Conservation (phyloP, 371 early-diverging fungal species). For the Mortierella sp. region DNA sequence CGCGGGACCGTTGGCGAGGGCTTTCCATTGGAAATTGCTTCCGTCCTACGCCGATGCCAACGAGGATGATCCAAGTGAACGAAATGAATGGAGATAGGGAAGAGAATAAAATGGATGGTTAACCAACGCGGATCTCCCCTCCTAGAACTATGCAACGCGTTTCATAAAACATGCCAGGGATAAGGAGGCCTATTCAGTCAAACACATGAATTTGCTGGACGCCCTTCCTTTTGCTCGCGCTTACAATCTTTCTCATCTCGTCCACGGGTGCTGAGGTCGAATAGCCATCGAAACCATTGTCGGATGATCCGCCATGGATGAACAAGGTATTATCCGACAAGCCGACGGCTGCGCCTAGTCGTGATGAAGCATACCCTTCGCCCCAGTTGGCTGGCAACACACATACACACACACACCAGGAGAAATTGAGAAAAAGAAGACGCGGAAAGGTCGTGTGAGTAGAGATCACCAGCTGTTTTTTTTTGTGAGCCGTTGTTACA, state of each 20-base stretch:
- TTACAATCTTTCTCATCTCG: slow-evolving; percentile 38
- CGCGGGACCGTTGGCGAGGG: slow-evolving; percentile 43
- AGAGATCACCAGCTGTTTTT: too few species aligned
- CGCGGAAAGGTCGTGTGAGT: too few species aligned
- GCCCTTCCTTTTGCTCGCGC: neutral
- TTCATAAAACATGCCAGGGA: too few species aligned
- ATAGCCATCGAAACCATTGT: slow-evolving; percentile 12
- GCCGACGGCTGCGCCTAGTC: slow-evolving; percentile 48
- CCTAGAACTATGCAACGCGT: too few species aligned
- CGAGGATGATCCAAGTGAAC: neutral
- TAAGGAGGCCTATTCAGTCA: too few species aligned
- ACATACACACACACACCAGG: neutral
- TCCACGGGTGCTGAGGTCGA: slow-evolving; percentile 17
- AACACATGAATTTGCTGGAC: too few species aligned
- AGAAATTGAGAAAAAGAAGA: neutral
- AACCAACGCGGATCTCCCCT: too few species aligned
- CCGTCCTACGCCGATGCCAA: slow-evolving; percentile 18
- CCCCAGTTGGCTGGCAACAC: slow-evolving; percentile 18
- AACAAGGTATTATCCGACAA: slow-evolving; percentile 15
- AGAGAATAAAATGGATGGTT: too few species aligned
- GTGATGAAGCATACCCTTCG: slow-evolving; percentile 11
- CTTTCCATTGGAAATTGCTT: slow-evolving; percentile 38
- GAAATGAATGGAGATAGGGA: neutral
- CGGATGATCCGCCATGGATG: slow-evolving; percentile 33
- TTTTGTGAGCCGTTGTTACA: too few species aligned